phyloP scores from a whole-genome alignment of 2,329 filamentous ascomycete genomes.

The Colletotrichum lupini region DNA sequence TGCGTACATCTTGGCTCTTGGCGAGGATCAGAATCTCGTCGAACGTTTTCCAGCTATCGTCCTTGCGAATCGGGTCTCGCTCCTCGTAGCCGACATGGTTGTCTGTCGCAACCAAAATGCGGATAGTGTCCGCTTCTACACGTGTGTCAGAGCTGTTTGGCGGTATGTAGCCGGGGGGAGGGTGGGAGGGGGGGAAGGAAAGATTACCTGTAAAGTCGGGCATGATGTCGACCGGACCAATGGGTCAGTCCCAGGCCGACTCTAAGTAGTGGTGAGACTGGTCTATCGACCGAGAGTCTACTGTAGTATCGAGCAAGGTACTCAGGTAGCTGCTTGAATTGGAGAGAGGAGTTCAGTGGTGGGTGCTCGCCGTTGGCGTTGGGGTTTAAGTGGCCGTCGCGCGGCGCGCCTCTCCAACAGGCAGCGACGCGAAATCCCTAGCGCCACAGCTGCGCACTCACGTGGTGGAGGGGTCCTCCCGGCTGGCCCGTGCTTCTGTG shows the following conservation, averaged over 20 bases:
- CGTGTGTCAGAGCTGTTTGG: neutral
- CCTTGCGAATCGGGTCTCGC: slow-evolving; percentile 90
- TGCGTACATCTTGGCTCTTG: slow-evolving; percentile 78
- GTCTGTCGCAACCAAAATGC: slow-evolving; percentile 93
- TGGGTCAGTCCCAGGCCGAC: neutral
- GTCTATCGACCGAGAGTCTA: neutral
- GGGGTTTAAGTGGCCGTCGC: slow-evolving; percentile 13
- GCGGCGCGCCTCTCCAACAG: slow-evolving; percentile 15
- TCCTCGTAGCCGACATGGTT: slow-evolving; percentile 98
- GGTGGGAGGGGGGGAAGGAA: neutral
- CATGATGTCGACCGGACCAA: slow-evolving; percentile 11
- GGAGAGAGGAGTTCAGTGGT: neutral
- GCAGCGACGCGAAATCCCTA: slow-evolving; percentile 17
- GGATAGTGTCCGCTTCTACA: slow-evolving; percentile 82
- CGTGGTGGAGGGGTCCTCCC: neutral
- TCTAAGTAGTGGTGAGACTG: neutral
- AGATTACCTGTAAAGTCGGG: slow-evolving; percentile 29
- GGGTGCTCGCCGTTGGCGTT: neutral
- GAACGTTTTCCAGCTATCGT: slow-evolving; percentile 97
- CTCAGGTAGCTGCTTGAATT: neutral
- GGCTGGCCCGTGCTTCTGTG: neutral
- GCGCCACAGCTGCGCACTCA: slow-evolving; percentile 10
- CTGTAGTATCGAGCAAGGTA: neutral
- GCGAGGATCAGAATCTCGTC: slow-evolving; percentile 94
- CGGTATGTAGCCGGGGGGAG: neutral